Evolutionary conservation across 805 yeast genomes (phyloP), one percentile per base, ranked within the genome.

Genomic region (Barnettozyma wickerhamii): DNA sequence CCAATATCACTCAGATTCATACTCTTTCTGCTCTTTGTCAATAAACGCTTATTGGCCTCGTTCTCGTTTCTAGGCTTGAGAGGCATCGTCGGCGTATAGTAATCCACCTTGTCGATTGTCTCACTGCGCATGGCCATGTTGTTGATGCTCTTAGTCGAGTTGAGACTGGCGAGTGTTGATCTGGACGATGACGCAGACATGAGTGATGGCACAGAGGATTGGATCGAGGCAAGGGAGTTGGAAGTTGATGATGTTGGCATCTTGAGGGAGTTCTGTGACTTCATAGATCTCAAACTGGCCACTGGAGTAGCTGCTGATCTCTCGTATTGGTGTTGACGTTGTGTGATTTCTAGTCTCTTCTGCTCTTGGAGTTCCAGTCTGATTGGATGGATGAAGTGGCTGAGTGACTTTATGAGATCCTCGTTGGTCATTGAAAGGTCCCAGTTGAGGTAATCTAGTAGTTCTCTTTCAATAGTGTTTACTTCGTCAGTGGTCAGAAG

Each of bases 391-490:
- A 91, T 66, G 66, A 91, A 87, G 21, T 89, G 89, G 36, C 82
- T 77, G 40, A 90, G 71, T 19, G 82, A 82, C 37, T 69, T 63
- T 42, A 79, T 68, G 43, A 91, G 73, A 51, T 91, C 98, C 26
- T 74, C 72, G 49, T 79, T 80, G 23, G 77, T 65, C 37, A 93
- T 79, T 19, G 75, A 70, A 35, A 93, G 70, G 54, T 87, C 81
- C 98, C 98, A 91, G 53, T 87, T 83, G 43, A 91, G 73, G 47
- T 87, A 78, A 37, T 75, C 77, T 36, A 91, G 77, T 53, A 93
- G 69, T 65, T 91, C 98, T 50, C 90, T 74, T 65, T 91, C 99
- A 55, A 95, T 84, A 49, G 89, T 79, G 63, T 91, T 93, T 40
- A 93, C 88, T 56, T 91, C 98, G 18, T 71, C 71, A 29, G 85